Conservation (phyloP, 2,329 filamentous ascomycete genomes). For the Paramyrothecium roridum region DNA sequence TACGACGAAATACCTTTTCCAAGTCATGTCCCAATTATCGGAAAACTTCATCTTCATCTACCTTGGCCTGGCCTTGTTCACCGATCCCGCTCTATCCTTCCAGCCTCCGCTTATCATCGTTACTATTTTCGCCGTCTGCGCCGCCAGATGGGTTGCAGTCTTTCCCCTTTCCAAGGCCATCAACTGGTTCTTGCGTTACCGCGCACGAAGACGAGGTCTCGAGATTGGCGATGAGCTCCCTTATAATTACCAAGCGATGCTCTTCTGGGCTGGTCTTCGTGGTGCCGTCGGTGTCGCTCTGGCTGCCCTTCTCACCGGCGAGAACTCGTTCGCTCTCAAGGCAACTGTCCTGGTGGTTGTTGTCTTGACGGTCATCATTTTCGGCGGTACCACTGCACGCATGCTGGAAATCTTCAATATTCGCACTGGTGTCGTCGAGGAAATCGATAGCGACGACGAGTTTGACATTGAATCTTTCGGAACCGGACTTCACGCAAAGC, state of each 20-base stretch:
- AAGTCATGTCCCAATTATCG: conserved; percentile 88
- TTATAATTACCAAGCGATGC: conserved; percentile 96
- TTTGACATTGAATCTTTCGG: conserved; percentile 87
- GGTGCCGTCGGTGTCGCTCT: conserved; percentile 94
- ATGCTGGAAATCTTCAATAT: conserved; percentile 99
- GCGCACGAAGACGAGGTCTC: conserved; percentile 68
- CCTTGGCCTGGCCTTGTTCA: conserved; percentile 90
- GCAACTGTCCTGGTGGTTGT: conserved; percentile 98
- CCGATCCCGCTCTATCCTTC: conserved; percentile 81
- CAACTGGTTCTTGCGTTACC: conserved; percentile 89
- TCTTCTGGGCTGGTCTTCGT: conserved; percentile 97
- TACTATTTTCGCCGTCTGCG: conserved; percentile 86
- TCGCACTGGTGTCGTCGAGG: conserved; percentile 90
- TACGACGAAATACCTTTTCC: conserved; percentile 96
- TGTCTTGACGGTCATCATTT: conserved; percentile 96
- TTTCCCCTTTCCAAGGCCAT: conserved; percentile 88
- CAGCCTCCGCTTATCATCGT: conserved; percentile 95
- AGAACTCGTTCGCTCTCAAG: conserved; percentile 77
- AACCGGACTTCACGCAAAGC: conserved; percentile 75
- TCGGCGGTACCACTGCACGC: conserved; percentile 91
- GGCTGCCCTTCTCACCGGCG: conserved; percentile 80
- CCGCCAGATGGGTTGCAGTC: conserved; percentile 88
- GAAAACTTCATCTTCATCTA: conserved; percentile 99
- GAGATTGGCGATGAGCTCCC: conserved; percentile 85
- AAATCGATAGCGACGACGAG: conserved; percentile 96